phyloP scores from a whole-genome alignment of 2,329 filamentous ascomycete species.

The Chalaropsis thielavioides region DNA sequence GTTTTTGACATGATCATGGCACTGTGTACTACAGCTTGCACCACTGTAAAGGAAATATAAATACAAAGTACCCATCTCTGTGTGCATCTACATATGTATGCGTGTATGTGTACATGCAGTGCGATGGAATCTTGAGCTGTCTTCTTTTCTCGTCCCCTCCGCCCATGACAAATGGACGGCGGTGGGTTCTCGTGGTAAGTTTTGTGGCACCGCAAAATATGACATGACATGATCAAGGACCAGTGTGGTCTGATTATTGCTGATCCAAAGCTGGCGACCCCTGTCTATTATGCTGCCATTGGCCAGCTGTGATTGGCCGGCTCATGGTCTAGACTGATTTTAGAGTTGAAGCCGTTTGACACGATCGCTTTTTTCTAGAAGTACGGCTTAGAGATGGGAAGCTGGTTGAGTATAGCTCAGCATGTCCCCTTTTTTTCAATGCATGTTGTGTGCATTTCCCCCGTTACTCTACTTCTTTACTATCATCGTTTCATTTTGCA shows the following conservation, averaged over 20 bases:
- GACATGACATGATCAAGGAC: slow-evolving; percentile 16
- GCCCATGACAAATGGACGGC: background rate
- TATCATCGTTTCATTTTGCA: no score
- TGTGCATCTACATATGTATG: background rate
- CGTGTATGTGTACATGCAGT: background rate
- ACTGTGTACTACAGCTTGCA: background rate
- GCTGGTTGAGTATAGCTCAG: background rate
- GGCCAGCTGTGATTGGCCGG: slow-evolving; percentile 10
- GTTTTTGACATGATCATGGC: background rate
- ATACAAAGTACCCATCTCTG: background rate
- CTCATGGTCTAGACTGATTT: slow-evolving; percentile 12
- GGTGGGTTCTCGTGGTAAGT: slow-evolving; percentile 4
- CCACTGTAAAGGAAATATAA: background rate
- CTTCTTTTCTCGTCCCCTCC: background rate
- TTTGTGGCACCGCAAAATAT: slow-evolving; percentile 1
- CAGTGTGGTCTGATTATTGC: slow-evolving; percentile 17
- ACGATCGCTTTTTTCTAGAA: slow-evolving; percentile 5
- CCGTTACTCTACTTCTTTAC: no score
- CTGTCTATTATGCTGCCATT: background rate
- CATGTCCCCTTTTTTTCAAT: no score
- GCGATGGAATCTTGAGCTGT: background rate
- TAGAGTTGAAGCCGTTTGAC: slow-evolving; percentile 7
- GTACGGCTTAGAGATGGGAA: background rate
- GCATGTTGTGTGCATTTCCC: no score
- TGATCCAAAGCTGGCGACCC: slow-evolving; percentile 10